Base-by-base conservation (phyloP, 2,329 filamentous ascomycete species). In the Pseudogymnoascus sp. region DNA sequence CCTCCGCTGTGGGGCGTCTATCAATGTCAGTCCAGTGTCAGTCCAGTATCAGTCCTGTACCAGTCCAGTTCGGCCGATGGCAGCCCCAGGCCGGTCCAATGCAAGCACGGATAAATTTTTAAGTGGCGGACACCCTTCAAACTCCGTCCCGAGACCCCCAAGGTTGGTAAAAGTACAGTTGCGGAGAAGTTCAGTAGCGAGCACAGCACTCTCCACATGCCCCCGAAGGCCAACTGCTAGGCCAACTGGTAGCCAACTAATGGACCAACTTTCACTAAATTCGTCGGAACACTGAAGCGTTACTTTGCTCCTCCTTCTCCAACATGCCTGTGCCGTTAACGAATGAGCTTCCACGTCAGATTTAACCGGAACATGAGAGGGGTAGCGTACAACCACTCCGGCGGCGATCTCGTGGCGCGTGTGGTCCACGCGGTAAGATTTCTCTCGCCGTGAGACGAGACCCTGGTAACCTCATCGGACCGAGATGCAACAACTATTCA, bases 331-430 rank as follows among this genome's bases (percentile, higher is more conserved):
- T 33, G 25, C n/a, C n/a, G 11, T 19, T 19, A 55, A 30, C 49
- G 49, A 55, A 55, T 55, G 28, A 33, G 49, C 49, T 30, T 33
- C 11, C 16, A n/a, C 5, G 4, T 1, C 16, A 55, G 12, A 33
- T 55, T 55, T 55, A 55, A 33, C 49, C 49, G 49, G 49, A 55
- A 55, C 49, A 55, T 55, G 28, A 33, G 49, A 55, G 49, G 49
- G 49, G 49, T 33, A 55, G 49, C 28, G 25, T 33, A 19, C 49
- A 33, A 55, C 49, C 49, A 55, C n/a, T 55, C 49, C 49, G 49
- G 49, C 49, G 49, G 49, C 49, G 49, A 55, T 55, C 49, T 55
- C n/a, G 49, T 55, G 25, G 25, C 49, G 49, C 28, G 49, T 33
- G n/a, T 33, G 49, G n/a, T 19, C 49, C 49, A 55, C 49, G 49